phyloP scores from a whole-genome alignment of 2,329 filamentous ascomycete genomes.

The Biscogniauxia mediterranea region DNA sequence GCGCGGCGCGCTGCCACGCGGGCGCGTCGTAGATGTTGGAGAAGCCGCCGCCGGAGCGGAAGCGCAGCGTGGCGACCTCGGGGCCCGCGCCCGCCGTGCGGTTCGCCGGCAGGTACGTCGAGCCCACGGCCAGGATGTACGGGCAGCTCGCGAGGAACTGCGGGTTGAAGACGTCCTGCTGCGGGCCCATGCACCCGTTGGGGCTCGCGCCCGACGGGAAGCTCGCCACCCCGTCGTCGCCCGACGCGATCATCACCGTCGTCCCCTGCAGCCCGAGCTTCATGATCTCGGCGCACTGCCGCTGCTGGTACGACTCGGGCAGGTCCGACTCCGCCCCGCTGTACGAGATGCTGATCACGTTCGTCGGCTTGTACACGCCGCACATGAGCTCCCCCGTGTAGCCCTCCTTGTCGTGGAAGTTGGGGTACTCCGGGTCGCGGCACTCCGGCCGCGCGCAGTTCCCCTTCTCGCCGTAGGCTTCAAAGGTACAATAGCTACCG shows the following conservation, averaged over 20 bases:
- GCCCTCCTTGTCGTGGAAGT: slow-evolving; percentile 43
- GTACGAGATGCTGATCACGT: slow-evolving; percentile 52
- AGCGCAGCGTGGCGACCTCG: slow-evolving; percentile 18
- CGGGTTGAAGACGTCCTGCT: slow-evolving; percentile 45
- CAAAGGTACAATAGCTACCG: slow-evolving; percentile 51
- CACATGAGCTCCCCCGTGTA: slow-evolving; percentile 45
- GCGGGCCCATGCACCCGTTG: slow-evolving; percentile 38
- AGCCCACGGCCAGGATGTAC: slow-evolving; percentile 49
- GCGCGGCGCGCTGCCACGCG: slow-evolving; percentile 27
- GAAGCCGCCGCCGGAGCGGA: slow-evolving; percentile 34
- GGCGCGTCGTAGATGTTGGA: slow-evolving; percentile 34
- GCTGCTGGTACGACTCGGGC: slow-evolving; percentile 52
- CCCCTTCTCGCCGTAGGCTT: slow-evolving; percentile 48
- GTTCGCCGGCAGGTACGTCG: slow-evolving; percentile 24
- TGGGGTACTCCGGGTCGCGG: slow-evolving; percentile 51
- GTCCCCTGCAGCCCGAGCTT: slow-evolving; percentile 51
- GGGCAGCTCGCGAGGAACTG: slow-evolving; percentile 48
- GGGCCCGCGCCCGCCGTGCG: slow-evolving; percentile 15
- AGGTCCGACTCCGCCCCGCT: slow-evolving; percentile 53
- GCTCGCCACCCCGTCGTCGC: slow-evolving; percentile 46
- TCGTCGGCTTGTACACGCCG: slow-evolving; percentile 32
- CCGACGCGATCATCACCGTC: slow-evolving; percentile 48
- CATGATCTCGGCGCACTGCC: slow-evolving; percentile 50
- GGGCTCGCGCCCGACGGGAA: slow-evolving; percentile 24
- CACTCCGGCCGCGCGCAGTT: slow-evolving; percentile 38